Evolutionary conservation across 2,329 filamentous ascomycete species (phyloP).

Genomic region (Pseudocercospora fijiensis): DNA sequence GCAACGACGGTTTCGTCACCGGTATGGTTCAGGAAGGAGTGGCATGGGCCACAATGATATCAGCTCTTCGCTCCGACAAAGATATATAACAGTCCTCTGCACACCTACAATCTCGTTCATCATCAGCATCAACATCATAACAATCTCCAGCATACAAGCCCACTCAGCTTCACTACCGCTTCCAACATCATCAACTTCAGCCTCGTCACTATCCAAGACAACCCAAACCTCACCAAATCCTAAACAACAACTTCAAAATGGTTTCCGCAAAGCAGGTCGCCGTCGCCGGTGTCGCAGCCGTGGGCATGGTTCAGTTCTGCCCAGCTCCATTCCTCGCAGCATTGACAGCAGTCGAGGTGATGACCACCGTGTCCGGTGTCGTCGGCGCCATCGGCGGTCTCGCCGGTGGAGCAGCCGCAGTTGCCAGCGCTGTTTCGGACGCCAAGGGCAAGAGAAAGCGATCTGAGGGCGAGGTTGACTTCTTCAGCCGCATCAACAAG

Average conservation of each 20-base stretch:
- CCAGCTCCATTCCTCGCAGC: neutral
- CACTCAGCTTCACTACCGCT: neutral
- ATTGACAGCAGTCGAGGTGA: neutral
- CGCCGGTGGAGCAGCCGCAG: neutral
- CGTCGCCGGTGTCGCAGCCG: neutral
- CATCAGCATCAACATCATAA: neutral
- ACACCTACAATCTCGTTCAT: neutral
- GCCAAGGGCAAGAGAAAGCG: conserved; percentile 1
- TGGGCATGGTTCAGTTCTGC: neutral
- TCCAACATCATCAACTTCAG: neutral
- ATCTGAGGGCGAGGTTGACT: neutral
- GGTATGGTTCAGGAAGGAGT: neutral
- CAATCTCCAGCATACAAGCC: neutral
- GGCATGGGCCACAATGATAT: no score
- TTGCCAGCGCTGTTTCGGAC: neutral
- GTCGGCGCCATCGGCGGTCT: neutral
- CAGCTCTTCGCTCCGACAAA: no score
- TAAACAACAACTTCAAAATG: neutral
- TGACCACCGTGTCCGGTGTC: neutral
- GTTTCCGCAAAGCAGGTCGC: neutral
- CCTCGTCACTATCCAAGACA: neutral
- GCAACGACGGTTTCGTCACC: neutral
- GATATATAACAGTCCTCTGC: neutral
- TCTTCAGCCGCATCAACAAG: conserved; percentile 1
- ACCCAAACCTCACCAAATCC: neutral